phyloP scores from a whole-genome alignment of 1,284 basidiomycete genomes.

The Erythrobasidium hasegawianum region DNA sequence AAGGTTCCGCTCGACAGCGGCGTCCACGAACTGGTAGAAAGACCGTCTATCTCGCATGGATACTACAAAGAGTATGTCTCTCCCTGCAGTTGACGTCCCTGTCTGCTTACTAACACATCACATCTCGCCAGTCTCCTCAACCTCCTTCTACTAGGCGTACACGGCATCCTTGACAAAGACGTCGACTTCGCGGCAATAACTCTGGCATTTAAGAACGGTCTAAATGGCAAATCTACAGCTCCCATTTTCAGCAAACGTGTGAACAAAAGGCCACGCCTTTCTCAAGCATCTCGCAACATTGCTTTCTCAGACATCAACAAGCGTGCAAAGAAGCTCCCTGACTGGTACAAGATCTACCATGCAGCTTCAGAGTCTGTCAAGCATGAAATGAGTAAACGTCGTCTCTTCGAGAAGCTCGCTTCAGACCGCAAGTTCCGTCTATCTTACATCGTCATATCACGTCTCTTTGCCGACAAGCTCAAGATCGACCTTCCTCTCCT shows the following conservation, averaged over 20 bases:
- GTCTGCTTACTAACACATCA: neutral
- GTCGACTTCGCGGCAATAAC: slow-evolving; percentile 14
- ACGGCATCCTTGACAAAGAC: slow-evolving; percentile 53
- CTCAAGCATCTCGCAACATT: neutral
- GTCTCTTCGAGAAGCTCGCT: neutral
- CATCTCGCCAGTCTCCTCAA: slow-evolving; percentile 53
- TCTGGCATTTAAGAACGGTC: neutral
- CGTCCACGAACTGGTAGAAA: slow-evolving; percentile 42
- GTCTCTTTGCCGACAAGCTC: slow-evolving; percentile 59
- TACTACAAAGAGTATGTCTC: slow-evolving; percentile 60
- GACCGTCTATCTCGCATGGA: slow-evolving; percentile 53
- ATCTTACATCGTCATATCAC: slow-evolving; percentile 61
- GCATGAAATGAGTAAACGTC: slow-evolving; percentile 20
- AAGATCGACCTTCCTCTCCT: slow-evolving; percentile 54
- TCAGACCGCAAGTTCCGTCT: slow-evolving; percentile 51
- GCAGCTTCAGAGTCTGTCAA: slow-evolving; percentile 22
- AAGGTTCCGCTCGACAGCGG: slow-evolving; percentile 34
- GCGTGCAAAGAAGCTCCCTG: neutral
- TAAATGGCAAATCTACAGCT: neutral
- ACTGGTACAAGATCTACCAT: slow-evolving; percentile 48
- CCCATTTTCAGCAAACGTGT: neutral
- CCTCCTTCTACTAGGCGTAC: slow-evolving; percentile 58
- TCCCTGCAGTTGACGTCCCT: neutral
- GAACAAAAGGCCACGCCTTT: neutral
- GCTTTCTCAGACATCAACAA: neutral